These are phyloP conservation scores for Potentilla sterilis DNA, from an alignment of 306 rosid genomes.

Conservation along the genomic window DNA sequence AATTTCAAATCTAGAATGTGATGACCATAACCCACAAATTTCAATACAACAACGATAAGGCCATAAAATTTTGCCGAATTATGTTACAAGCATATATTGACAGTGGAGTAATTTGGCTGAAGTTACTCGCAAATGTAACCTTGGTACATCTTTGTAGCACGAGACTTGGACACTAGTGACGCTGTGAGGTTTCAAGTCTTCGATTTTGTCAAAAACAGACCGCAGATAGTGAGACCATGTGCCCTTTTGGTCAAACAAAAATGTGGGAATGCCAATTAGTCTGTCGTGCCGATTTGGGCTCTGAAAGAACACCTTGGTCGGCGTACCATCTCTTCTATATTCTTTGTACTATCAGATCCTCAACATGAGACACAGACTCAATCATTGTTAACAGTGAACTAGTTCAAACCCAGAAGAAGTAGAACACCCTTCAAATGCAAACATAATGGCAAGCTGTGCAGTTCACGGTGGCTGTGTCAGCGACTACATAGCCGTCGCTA, in stretches of 20 bases:
- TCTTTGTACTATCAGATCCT: slow-evolving; percentile 15
- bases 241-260: slow-evolving; percentile 18
- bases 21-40: no score
- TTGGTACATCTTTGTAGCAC: background rate
- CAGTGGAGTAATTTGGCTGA: background rate
- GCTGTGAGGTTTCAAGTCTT: background rate
- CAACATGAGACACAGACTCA: background rate
- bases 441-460: slow-evolving; percentile 60
- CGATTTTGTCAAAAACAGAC: background rate
- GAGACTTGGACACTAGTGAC: background rate
- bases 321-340: background rate
- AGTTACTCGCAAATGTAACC: background rate
- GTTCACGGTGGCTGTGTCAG: slow-evolving; percentile 81
- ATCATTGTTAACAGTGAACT: background rate
- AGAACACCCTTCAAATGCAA: slow-evolving; percentile 29
- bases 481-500: slow-evolving; percentile 62
- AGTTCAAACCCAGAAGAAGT: background rate
- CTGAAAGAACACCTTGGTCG: slow-evolving; percentile 6
- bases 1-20: no score
- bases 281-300: slow-evolving; percentile 6
- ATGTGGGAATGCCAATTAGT: background rate
- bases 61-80: no score
- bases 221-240: background rate
- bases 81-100: no score
- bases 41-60: no score